These are phyloP conservation scores for Nidularia pulvinata DNA, from an alignment of 768 basidiomycete genomes.

Conservation along the genomic window DNA sequence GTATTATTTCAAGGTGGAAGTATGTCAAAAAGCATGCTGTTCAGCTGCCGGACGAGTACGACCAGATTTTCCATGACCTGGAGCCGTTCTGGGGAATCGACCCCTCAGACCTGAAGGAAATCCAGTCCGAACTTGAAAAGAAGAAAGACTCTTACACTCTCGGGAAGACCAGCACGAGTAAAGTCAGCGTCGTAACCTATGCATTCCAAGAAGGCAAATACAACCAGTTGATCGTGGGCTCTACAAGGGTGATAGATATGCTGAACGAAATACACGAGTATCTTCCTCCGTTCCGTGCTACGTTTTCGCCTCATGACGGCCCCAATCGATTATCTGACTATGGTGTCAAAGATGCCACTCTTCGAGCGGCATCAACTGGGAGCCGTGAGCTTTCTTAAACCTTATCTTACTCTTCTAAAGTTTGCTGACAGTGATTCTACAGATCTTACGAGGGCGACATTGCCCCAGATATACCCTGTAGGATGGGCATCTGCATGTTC, in stretches of 20 bases:
- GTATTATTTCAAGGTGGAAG: slow-evolving; percentile 36
- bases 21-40: slow-evolving; percentile 70
- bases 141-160: slow-evolving; percentile 40
- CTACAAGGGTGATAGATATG: slow-evolving; percentile 27
- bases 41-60: slow-evolving; percentile 87
- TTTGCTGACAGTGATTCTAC: background rate
- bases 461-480: slow-evolving; percentile 22
- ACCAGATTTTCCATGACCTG: slow-evolving; percentile 70
- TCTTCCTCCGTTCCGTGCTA: slow-evolving; percentile 45
- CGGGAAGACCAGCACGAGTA: slow-evolving; percentile 26
- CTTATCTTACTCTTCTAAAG: background rate
- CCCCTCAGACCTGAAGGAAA: slow-evolving; percentile 33
- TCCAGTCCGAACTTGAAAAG: slow-evolving; percentile 31
- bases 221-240: slow-evolving; percentile 28
- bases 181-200: slow-evolving; percentile 26
- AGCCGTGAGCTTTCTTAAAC: slow-evolving; percentile 17
- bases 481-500: slow-evolving; percentile 42
- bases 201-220: slow-evolving; percentile 32
- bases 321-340: slow-evolving; percentile 36
- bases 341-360: slow-evolving; percentile 20
- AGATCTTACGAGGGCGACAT: slow-evolving; percentile 13
- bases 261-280: slow-evolving; percentile 33
- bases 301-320: slow-evolving; percentile 41
- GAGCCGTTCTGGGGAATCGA: slow-evolving; percentile 81
- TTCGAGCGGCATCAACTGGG: slow-evolving; percentile 21